Percentiles rank a stretch among this genome's conserved stretches.
phyloP scores from a whole-genome alignment of 148 eudicot genomes.

The Rhododendron ovatum region DNA sequence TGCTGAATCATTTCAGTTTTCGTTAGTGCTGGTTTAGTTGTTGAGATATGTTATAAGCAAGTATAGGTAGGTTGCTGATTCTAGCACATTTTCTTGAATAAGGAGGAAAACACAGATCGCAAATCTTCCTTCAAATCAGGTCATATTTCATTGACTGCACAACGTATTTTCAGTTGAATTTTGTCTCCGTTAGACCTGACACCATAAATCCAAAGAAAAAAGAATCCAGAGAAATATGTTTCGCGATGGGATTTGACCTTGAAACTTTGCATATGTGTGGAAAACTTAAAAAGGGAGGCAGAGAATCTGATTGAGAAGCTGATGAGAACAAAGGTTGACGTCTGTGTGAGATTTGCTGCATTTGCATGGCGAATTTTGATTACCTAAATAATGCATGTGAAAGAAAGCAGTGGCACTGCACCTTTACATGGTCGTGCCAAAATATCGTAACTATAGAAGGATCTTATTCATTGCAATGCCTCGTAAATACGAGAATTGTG shows the following conservation, averaged over 20 bases:
- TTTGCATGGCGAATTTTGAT: too few relatives aligned
- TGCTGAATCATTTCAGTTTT: background rate
- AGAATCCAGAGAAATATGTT: background rate
- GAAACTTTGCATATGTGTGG: background rate
- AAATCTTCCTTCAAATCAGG: background rate
- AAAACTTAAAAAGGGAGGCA: background rate
- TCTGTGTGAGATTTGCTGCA: too few relatives aligned
- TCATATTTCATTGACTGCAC: background rate
- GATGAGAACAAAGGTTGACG: too few relatives aligned
- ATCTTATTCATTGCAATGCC: background rate
- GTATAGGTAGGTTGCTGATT: background rate
- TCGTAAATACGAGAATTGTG: background rate
- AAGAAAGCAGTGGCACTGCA: background rate
- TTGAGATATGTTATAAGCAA: background rate
- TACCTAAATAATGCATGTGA: background rate
- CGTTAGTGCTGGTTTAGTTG: background rate
- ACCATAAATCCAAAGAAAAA: background rate
- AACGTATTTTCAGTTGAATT: too few relatives aligned
- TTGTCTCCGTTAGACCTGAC: background rate
- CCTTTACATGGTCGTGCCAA: background rate
- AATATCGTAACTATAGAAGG: background rate
- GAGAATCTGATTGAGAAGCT: background rate
- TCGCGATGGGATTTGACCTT: background rate
- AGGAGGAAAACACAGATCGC: background rate
- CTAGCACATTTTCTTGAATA: background rate